Conservation (phyloP, 192 early-diverging fungal species). For the Entomortierella beljakovae region DNA sequence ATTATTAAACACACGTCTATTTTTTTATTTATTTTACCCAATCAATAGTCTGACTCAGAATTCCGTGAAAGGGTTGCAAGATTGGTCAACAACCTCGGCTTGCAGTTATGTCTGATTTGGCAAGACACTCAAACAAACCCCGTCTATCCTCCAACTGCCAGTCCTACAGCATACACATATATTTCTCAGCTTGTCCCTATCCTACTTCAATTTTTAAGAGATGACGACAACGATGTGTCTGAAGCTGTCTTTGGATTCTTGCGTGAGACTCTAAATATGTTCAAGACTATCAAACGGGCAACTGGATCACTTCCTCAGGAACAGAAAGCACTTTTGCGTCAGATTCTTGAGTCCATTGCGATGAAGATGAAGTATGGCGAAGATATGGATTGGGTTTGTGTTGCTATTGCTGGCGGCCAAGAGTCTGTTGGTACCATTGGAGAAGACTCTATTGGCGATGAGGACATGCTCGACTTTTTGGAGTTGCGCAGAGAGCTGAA, state of each 20-base stretch:
- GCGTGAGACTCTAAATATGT: slow-evolving; percentile 72
- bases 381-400: slow-evolving; percentile 75
- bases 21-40: neutral
- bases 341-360: slow-evolving; percentile 75
- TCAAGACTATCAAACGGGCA: slow-evolving; percentile 69
- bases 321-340: slow-evolving; percentile 62
- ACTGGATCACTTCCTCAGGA: slow-evolving; percentile 54
- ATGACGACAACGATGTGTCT: slow-evolving; percentile 88
- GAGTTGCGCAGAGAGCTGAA: slow-evolving; percentile 65
- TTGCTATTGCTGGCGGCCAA: slow-evolving; percentile 44
- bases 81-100: slow-evolving; percentile 78
- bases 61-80: slow-evolving; percentile 79
- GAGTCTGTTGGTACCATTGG: slow-evolving; percentile 45
- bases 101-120: slow-evolving; percentile 77
- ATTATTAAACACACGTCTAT: neutral
- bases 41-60: slow-evolving; percentile 62
- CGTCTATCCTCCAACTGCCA: slow-evolving; percentile 49
- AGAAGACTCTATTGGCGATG: slow-evolving; percentile 56
- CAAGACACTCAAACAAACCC: slow-evolving; percentile 57
- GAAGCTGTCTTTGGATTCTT: slow-evolving; percentile 83
- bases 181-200: slow-evolving; percentile 83
- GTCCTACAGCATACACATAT: slow-evolving; percentile 67
- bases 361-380: slow-evolving; percentile 93
- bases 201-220: slow-evolving; percentile 81
- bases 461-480: slow-evolving; percentile 57